Base-by-base conservation (phyloP, 352 stramenopile genomes). In the Globisporangium recalcitrans region DNA sequence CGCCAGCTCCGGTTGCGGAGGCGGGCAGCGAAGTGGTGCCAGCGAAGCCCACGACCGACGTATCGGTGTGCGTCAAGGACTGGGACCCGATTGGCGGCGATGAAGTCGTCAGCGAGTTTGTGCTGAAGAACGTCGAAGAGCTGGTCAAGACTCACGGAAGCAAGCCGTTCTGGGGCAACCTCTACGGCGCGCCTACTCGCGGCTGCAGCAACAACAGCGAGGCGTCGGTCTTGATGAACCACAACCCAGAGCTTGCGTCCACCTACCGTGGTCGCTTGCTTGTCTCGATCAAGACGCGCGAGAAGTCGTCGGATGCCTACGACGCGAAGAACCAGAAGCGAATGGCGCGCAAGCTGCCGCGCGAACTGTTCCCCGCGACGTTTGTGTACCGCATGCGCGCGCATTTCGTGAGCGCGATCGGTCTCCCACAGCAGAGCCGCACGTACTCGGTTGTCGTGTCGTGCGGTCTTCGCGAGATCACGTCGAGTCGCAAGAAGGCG, bases 221-320 rank as follows among this genome's bases (percentile, higher is more conserved):
- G 11, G 67, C 68, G 5, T 68, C 75, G 10, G 62, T 69, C 19
- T 55, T 65, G 4, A 93, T 93, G 82, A 96, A 95, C 64, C 63
- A 70, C 44, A 69, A 78, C 47, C 71, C 75, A 2, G 42, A 70
- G 26, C 57, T 73, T 14, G 88, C 71, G 11, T 94, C 88, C 53
- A 87, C 82, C 9, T 96, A 92, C 60, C 82, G 86, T 58, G 88
- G 88, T 2, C 77, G 86, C 5, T n/a, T 97, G 29, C 63, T 95
- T 42, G 54, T 97, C 11, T 77, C 75, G 8, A 67, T 89, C 53
- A 67, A 71, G 49, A 61, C 91, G 8, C 60, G 72, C n/a, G 62
- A 70, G 24, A 86, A 93, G 60, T 71, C 74, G 4, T 73, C 78
- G 9, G 71, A 78, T 19, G 59, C 78, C 49, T 86, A 90, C 56